phyloP scores from a whole-genome alignment of 2,329 filamentous ascomycete genomes.

The Diaporthe vaccinii region DNA sequence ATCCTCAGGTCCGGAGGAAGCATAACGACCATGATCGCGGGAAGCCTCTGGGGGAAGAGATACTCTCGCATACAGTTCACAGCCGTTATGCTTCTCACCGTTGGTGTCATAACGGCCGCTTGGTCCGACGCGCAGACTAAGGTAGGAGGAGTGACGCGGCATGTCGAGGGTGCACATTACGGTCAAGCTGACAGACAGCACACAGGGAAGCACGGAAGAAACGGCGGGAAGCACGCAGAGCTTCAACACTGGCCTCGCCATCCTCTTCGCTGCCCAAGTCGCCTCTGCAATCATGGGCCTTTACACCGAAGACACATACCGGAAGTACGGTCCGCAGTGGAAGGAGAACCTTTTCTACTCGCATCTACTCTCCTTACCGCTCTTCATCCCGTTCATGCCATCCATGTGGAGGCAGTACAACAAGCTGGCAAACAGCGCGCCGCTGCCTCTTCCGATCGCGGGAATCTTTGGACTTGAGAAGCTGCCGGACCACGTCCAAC shows the following conservation, averaged over 20 bases:
- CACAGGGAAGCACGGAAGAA: conserved; percentile 45
- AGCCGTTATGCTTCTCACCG: conserved; percentile 85
- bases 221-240: conserved; percentile 49
- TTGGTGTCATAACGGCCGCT: conserved; percentile 88
- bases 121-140: conserved; percentile 91
- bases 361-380: conserved; percentile 79
- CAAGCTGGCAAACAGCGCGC: conserved; percentile 73
- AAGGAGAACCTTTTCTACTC: conserved; percentile 97
- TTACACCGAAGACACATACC: conserved; percentile 93
- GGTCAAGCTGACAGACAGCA: conserved; percentile 45
- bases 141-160: conserved; percentile 60
- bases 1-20: conserved; percentile 95
- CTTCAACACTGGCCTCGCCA: conserved; percentile 79
- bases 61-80: conserved; percentile 86
- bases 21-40: conserved; percentile 95
- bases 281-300: conserved; percentile 95
- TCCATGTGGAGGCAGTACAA: conserved; percentile 75
- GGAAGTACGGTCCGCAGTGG: conserved; percentile 89
- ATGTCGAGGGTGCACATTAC: neutral
- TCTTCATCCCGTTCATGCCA: conserved; percentile 80
- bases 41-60: conserved; percentile 85
- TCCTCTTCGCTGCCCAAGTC: conserved; percentile 89
- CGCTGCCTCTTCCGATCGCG: conserved; percentile 62
- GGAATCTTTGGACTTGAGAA: conserved; percentile 49
- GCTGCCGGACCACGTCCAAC: conserved; percentile 55